Percentiles rank a stretch among this genome's conserved stretches.
Evolutionary conservation across 2,329 filamentous ascomycete genomes (phyloP).

Genomic region (Cytospora schulzeri): DNA sequence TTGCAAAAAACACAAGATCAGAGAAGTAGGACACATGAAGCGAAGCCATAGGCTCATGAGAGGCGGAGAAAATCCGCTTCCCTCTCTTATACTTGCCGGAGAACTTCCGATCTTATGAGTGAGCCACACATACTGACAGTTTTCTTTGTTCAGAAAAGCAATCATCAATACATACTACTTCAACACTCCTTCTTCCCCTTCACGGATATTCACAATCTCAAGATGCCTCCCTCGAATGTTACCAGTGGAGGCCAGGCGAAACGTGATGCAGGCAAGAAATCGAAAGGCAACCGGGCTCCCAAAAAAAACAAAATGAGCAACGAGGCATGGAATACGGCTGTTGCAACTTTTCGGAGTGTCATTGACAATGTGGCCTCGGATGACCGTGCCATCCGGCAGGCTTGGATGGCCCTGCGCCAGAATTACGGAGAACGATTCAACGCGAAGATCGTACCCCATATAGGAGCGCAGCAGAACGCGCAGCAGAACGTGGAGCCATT

Average conservation of each 20-base stretch:
- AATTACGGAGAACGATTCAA: conserved; percentile 15
- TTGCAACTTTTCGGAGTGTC: conserved; percentile 2
- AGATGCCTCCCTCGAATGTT: not conserved
- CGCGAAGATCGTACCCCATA: conserved; percentile 4
- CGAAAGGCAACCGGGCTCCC: not conserved
- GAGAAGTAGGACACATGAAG: not conserved
- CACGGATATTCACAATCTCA: not conserved
- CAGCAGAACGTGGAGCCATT: conserved; percentile 13
- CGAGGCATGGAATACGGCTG: conserved; percentile 10
- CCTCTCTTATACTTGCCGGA: not conserved
- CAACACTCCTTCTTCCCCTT: too few species aligned
- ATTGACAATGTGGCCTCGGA: conserved; percentile 8
- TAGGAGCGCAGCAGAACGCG: not conserved
- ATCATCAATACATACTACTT: not conserved
- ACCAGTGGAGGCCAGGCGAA: not conserved
- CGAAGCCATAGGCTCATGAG: too few species aligned
- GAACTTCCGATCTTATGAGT: not conserved
- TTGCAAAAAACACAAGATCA: not conserved
- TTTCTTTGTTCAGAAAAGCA: not conserved
- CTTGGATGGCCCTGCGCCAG: conserved; percentile 6
- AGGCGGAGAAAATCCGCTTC: too few species aligned
- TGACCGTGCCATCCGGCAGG: conserved; percentile 4
- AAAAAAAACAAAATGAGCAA: conserved; percentile 17
- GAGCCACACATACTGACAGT: not conserved
- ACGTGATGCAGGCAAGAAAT: not conserved